phyloP scores from a whole-genome alignment of 192 early-diverging fungal genomes.

The Backusella macrospora region DNA sequence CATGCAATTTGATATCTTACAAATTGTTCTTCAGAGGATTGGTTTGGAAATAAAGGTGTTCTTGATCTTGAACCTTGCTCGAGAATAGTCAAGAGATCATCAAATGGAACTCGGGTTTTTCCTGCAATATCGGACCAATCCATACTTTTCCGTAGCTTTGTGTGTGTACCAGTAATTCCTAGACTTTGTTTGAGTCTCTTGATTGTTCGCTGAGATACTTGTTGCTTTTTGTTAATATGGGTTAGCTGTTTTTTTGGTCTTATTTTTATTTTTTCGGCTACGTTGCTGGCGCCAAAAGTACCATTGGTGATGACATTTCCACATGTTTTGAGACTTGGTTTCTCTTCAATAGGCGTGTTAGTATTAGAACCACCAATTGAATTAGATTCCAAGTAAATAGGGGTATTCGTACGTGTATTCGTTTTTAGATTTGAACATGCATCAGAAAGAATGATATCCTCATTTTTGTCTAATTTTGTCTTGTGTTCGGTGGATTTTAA shows the following conservation, averaged over 20 bases:
- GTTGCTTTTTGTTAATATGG: conserved; percentile 2
- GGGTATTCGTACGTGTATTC: background rate
- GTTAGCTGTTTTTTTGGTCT: background rate
- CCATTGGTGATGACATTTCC: background rate
- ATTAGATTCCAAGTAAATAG: background rate
- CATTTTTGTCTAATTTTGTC: background rate
- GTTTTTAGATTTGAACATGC: background rate
- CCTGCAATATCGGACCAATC: conserved; percentile 41
- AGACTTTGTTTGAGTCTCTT: conserved; percentile 1
- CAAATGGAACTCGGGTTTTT: conserved; percentile 46
- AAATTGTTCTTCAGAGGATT: conserved; percentile 69
- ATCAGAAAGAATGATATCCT: conserved; percentile 7
- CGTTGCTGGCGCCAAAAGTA: too few relatives aligned
- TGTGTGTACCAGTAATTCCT: conserved; percentile 33
- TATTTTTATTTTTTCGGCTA: background rate
- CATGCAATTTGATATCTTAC: conserved; percentile 67
- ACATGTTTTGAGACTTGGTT: background rate
- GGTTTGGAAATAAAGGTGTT: conserved; percentile 68
- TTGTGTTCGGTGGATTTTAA: background rate
- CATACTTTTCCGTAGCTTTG: conserved; percentile 27
- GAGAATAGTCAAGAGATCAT: conserved; percentile 60
- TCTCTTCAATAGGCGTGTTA: background rate
- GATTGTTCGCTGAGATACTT: background rate
- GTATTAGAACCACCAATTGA: background rate
- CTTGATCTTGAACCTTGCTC: conserved; percentile 59